Evolutionary conservation across 805 yeast species (phyloP), one percentile per base, ranked within the genome.

Genomic region (Yamadazyma akitaensis): DNA sequence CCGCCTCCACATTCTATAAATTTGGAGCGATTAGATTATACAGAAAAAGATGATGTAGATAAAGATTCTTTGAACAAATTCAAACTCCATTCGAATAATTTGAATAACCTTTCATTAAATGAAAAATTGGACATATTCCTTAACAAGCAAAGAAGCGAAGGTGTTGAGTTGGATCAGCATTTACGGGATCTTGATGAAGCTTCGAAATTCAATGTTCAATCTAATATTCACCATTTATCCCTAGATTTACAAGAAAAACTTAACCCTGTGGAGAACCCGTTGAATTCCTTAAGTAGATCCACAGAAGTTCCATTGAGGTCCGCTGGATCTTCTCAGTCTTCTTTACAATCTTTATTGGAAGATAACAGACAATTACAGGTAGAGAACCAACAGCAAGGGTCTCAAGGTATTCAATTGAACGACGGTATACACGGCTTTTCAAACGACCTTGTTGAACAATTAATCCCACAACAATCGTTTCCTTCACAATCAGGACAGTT

Each of bases 61-160:
- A 44, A 41, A 21, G 33, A 48, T 2, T 38, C 56, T 1, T 46
- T 60, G 17, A 53, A 54, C 13, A 45, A 51, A 9, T 46, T 57
- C 42, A 59, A 53, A 40, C 48, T 62, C 30, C 57, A 59, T 45
- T 53, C 53, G 54, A 48, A 65, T 55, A 56, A 59, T 45, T 54
- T 54, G 56, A 48, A 65, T 57, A 58, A 64, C 62, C 41, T 70
- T 36, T 58, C 73, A 2, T 58, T 77, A 34, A 72, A 72, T 49
- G 75, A 77, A 49, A 75, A 72, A 54, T 60, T 77, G 46, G 75
- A 73, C 46, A 62, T 76, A 2, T 73, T 69, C 37, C 59, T 77
- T 13, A 56, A 40, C 49, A 57, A 50, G 12, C 17, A 44, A 37
- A 37, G 16, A 14, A 36, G 31, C 17, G 33, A 28, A 19, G 42